phyloP scores from a whole-genome alignment of 2,329 filamentous ascomycete species.

The Hypoxylon sp. region DNA sequence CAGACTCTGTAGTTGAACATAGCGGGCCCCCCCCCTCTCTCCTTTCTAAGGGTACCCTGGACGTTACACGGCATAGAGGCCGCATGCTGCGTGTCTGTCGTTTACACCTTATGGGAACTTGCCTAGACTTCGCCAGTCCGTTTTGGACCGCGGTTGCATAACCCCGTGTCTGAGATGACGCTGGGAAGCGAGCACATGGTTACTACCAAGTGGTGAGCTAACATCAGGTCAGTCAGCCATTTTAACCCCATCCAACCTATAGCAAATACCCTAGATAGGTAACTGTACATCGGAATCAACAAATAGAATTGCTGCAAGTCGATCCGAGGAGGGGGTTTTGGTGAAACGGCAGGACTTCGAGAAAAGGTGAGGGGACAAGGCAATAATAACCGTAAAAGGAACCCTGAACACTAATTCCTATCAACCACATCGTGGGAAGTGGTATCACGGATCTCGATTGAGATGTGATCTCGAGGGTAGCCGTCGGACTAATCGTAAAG shows the following conservation, averaged over 20 bases:
- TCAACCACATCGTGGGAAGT: constrained; percentile 31
- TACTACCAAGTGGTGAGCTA: constrained; percentile 23
- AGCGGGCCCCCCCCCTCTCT: constrained; percentile 21
- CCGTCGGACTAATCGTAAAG: constrained; percentile 1
- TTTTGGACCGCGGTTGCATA: constrained; percentile 50
- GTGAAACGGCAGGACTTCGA: constrained; percentile 33
- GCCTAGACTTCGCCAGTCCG: constrained; percentile 44
- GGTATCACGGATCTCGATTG: constrained; percentile 42
- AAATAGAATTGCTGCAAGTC: constrained; percentile 37
- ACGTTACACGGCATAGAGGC: constrained; percentile 48
- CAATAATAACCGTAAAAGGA: constrained; percentile 37
- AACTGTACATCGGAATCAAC: constrained; percentile 37
- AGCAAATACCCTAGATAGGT: constrained; percentile 14
- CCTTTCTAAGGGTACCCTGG: constrained; percentile 42
- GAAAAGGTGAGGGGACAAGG: constrained; percentile 26
- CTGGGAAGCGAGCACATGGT: constrained; percentile 44
- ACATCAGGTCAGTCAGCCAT: constrained; percentile 35
- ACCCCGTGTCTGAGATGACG: constrained; percentile 47
- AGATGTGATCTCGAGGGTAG: constrained; percentile 35
- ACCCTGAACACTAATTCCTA: constrained; percentile 18
- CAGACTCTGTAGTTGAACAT: constrained; percentile 23
- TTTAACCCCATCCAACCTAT: constrained; percentile 26
- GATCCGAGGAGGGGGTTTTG: constrained; percentile 36
- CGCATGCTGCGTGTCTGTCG: constrained; percentile 46
- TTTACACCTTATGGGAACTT: constrained; percentile 38